Evolutionary conservation across 1,139 yeast genomes (phyloP), one percentile per base, ranked within the genome.

Genomic region (Debaryomyces singareniensis): DNA sequence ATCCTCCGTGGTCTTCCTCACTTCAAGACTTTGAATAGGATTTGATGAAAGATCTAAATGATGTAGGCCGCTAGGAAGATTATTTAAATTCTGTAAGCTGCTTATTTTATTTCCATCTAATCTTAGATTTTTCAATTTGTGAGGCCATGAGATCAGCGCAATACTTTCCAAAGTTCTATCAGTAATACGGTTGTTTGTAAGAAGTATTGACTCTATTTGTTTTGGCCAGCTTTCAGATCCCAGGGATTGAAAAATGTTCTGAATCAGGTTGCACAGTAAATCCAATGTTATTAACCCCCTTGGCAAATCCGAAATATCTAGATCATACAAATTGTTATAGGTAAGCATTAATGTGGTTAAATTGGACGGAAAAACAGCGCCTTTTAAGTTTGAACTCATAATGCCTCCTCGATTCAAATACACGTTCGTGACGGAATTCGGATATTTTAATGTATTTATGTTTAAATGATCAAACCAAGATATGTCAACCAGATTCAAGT

Each of bases 341-440:
- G 66, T 53, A 27, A 61, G 37, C 68, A 61, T 61, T 20, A 63
- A 40, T 2, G 57, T 53, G 10, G 46, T 51, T 27, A 61, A 41
- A 16, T 42, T 31, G 2, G 29, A 26, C 0, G 63, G 61, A 20
- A 53, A 45, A 4, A 29, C 24, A 24, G 51, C 34, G 3, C 27
- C 21, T 2, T 26, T 13, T 11, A 55, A 36, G 35, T 41, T 39
- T 10, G 10, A 12, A 25, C 29, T 34, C 26, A 35, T 33, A n/a
- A 18, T 18, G 7, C 21, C 21, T 7, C 9, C 7, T 18, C 21
- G 7, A 18, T 18, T 18, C 21, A 61, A 55, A 36, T 52, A 62
- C 5, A 62, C 32, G 16, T 61, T 49, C 2, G 32, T 30, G 3
- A 51, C 37, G 4, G 42, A 36, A 7, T 28, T 34, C 2, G 55